phyloP scores from a whole-genome alignment of 2,329 filamentous ascomycete species.

The Coniochaeta sp. region DNA sequence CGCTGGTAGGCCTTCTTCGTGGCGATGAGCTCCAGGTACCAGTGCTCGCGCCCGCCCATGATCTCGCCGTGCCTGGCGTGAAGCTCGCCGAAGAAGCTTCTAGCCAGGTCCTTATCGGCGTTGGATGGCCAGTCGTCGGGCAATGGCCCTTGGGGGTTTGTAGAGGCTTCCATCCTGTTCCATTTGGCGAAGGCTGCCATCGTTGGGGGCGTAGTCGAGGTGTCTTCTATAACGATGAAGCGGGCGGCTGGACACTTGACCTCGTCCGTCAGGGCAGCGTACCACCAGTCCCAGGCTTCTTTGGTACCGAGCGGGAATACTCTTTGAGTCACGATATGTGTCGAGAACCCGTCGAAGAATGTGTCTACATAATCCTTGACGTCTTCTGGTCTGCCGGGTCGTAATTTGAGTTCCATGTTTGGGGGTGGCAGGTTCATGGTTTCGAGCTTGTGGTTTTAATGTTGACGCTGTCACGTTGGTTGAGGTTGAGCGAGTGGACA shows the following conservation, averaged over 20 bases:
- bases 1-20: constrained; percentile 35
- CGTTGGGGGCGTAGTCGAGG: constrained; percentile 9
- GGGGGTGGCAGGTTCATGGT: not conserved
- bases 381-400: constrained; percentile 32
- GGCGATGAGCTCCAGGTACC: constrained; percentile 40
- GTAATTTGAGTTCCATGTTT: constrained; percentile 18
- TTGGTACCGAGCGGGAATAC: constrained; percentile 26
- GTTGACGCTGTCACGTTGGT: too few relatives aligned
- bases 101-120: constrained; percentile 25
- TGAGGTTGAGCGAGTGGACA: too few relatives aligned
- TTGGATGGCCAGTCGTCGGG: constrained; percentile 20
- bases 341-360: constrained; percentile 37
- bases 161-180: constrained; percentile 22
- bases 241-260: constrained; percentile 28
- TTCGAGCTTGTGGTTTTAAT: not conserved
- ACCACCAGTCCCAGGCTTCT: constrained; percentile 26
- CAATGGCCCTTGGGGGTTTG: constrained; percentile 12
- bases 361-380: constrained; percentile 29
- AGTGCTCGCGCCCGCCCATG: constrained; percentile 36
- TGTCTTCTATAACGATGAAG: constrained; percentile 31
- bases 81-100: constrained; percentile 32
- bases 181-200: constrained; percentile 42
- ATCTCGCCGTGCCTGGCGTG: constrained; percentile 24
- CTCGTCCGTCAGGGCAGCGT: constrained; percentile 24
- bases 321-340: constrained; percentile 25